Evolutionary conservation across 768 basidiomycete species (phyloP).

Genomic region (Lactifluus volemus): DNA sequence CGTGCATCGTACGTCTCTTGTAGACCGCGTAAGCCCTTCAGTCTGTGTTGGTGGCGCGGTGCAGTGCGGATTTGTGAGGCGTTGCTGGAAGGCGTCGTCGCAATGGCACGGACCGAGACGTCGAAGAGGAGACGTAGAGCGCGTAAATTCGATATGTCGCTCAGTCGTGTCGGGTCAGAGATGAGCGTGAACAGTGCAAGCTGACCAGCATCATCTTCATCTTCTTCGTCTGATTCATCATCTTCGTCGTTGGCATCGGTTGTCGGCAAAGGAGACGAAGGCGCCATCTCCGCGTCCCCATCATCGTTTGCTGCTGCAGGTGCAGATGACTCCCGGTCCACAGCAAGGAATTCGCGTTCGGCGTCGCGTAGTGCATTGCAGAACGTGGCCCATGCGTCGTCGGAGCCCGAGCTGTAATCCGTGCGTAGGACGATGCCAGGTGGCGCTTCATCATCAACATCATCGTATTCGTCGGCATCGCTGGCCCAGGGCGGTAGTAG

Average conservation of each 20-base stretch:
- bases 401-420: slow-evolving; percentile 48
- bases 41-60: slow-evolving; percentile 42
- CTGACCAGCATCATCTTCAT: slow-evolving; percentile 14
- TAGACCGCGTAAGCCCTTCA: slow-evolving; percentile 55
- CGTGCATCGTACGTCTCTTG: slow-evolving; percentile 54
- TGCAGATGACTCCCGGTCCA: neutral
- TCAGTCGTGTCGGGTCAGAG: slow-evolving; percentile 36
- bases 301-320: slow-evolving; percentile 18
- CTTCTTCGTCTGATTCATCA: slow-evolving; percentile 12
- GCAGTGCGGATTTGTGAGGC: slow-evolving; percentile 28
- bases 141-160: slow-evolving; percentile 51
- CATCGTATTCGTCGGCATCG: slow-evolving; percentile 45
- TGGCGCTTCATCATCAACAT: slow-evolving; percentile 36
- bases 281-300: slow-evolving; percentile 15
- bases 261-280: neutral
- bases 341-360: slow-evolving; percentile 45
- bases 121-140: slow-evolving; percentile 66
- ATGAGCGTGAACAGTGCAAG: slow-evolving; percentile 46
- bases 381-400: slow-evolving; percentile 57
- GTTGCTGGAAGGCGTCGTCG: slow-evolving; percentile 31
- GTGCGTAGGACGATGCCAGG: slow-evolving; percentile 63
- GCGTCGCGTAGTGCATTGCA: slow-evolving; percentile 38
- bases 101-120: slow-evolving; percentile 43
- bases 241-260: neutral
- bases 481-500: slow-evolving; percentile 29